Conservation (phyloP, 2,329 filamentous ascomycete species). For the Neonectria ditissima region DNA sequence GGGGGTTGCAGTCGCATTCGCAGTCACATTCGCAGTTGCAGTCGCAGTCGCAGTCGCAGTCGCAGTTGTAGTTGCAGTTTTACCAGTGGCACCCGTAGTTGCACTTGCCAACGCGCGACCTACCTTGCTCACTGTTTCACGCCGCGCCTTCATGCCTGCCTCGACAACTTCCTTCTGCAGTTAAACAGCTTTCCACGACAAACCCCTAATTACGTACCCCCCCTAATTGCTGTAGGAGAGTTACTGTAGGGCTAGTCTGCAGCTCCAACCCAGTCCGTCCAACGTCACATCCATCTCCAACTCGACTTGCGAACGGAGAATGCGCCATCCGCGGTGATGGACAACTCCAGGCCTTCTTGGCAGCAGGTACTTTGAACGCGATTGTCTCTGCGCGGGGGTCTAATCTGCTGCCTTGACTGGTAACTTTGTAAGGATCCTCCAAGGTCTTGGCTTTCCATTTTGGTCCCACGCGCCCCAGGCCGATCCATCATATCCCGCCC, state of each 20-base stretch:
- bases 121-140: conserved; percentile 9
- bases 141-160: conserved; percentile 20
- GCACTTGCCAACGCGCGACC: background rate
- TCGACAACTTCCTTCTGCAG: conserved; percentile 20
- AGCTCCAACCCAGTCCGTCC: conserved; percentile 8
- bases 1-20: background rate
- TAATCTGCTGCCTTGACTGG: conserved; percentile 1
- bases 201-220: no score
- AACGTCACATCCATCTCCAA: conserved; percentile 16
- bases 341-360: conserved; percentile 14
- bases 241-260: conserved; percentile 5
- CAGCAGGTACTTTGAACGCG: background rate
- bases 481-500: conserved; percentile 14
- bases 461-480: conserved; percentile 7
- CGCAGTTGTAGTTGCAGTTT: background rate
- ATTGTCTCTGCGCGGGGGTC: conserved; percentile 1
- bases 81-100: background rate
- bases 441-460: conserved; percentile 17
- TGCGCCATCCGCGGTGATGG: conserved; percentile 3
- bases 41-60: background rate
- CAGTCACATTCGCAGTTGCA: no score
- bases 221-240: no score
- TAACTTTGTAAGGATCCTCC: background rate
- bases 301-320: conserved; percentile 10
- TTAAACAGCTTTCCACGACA: conserved; percentile 11